Percentiles rank a stretch among this genome's conserved stretches.
Evolutionary conservation across 2,329 filamentous ascomycete genomes (phyloP).

Genomic region (Fusarium cicatricum): DNA sequence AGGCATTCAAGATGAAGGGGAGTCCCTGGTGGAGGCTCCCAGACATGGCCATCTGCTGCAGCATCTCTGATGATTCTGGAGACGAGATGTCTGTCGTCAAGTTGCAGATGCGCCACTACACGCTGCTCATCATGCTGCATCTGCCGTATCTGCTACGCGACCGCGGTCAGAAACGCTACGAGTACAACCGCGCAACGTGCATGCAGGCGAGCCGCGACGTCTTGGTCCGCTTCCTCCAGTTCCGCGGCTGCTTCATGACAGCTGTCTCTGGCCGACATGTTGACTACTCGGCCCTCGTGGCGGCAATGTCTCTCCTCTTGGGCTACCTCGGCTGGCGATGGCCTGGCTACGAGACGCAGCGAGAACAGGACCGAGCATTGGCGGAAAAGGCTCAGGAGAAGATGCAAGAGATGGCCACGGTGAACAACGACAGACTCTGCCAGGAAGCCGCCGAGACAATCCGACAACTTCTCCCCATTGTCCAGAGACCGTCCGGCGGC

Average conservation of each 20-base stretch:
- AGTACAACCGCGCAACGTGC: constrained; percentile 53
- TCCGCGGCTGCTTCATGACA: constrained; percentile 45
- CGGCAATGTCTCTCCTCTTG: constrained; percentile 59
- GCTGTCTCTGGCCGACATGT: constrained; percentile 51
- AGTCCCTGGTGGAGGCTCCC: constrained; percentile 59
- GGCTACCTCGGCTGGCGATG: constrained; percentile 55
- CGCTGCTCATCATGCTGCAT: constrained; percentile 61
- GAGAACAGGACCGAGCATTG: constrained; percentile 47
- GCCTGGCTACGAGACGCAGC: constrained; percentile 35
- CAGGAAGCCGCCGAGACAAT: constrained; percentile 55
- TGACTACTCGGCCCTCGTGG: constrained; percentile 62
- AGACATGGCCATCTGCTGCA: constrained; percentile 35
- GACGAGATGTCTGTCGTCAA: constrained; percentile 47
- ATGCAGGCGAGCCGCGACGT: constrained; percentile 61
- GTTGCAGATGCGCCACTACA: constrained; percentile 60
- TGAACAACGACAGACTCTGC: constrained; percentile 53
- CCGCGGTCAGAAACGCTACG: constrained; percentile 55
- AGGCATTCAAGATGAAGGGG: constrained; percentile 52
- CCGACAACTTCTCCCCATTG: constrained; percentile 53
- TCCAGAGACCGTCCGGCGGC: constrained; percentile 41
- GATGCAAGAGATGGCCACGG: constrained; percentile 50
- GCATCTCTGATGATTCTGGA: constrained; percentile 24
- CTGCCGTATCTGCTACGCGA: constrained; percentile 62
- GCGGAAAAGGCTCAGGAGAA: constrained; percentile 48
- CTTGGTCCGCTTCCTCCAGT: constrained; percentile 57